Evolutionary conservation across 2,329 filamentous ascomycete species (phyloP), one percentile per base, ranked within the genome.

Genomic region (Phyllosticta citribraziliensis): DNA sequence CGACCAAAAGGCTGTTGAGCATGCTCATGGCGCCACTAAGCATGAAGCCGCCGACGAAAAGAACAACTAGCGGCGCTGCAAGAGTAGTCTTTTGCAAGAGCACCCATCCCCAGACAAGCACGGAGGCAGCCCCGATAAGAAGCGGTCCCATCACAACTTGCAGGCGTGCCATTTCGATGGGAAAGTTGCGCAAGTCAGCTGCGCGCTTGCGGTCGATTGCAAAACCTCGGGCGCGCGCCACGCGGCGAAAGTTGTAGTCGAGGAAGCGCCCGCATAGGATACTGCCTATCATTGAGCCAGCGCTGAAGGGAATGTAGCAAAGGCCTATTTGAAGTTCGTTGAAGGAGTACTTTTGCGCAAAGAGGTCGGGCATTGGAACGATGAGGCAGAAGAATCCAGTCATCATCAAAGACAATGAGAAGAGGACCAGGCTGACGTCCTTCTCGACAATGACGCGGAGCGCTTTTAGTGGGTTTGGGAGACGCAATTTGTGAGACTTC

Each of bases 231-330:
- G 80, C 79, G 56, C 76, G 78, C 1, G 88, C 88, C 55, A 85
- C 80, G 50, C 87, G 82, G 6, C 84, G 80, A 71, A 89, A 95
- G 70, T 91, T 91, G 79, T 83, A 85, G 71, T 90, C 88, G 40
- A 89, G 79, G 1, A 84, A 64, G 2, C 78, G 76, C 5, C 88
- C 86, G 35, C 69, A 73, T n/a, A 75, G 67, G 19, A 74, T 63
- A 52, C 73, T 67, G 59, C 72, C 66, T 10, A 70, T 35, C 30
- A 74, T 64, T 40, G 69, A 65, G 8, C 75, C 74, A 2, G 66
- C 62, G 9, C 70, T 73, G 47, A 75, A 69, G 1, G 74, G 69
- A 20, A 53, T 47, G 68, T 63, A 58, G 10, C 63, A 70, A 17
- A 74, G 65, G 0, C 72, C 73, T 35, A 79, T 72, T 58, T 81